Evolutionary conservation across 2,329 filamentous ascomycete genomes (phyloP).

Genomic region (Cytospora leucostoma): DNA sequence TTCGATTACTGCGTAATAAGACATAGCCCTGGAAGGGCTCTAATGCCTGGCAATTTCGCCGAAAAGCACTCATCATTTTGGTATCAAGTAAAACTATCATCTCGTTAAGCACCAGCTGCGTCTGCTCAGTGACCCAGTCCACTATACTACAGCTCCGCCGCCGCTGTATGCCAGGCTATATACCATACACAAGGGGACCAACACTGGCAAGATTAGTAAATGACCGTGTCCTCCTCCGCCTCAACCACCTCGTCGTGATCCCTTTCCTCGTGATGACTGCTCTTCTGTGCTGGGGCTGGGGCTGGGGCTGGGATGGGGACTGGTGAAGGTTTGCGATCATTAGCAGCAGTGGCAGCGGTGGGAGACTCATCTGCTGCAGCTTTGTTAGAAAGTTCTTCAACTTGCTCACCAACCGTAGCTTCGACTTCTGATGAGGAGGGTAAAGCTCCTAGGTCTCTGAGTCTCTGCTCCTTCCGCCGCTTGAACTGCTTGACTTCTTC

Average conservation of each 20-base stretch:
- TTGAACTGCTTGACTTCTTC: conserved; percentile 67
- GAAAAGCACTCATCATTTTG: background rate
- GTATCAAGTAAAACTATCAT: background rate
- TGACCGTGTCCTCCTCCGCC: conserved; percentile 86
- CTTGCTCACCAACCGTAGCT: conserved; percentile 48
- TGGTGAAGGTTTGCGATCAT: conserved; percentile 23
- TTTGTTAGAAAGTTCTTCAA: conserved; percentile 43
- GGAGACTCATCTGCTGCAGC: conserved; percentile 39
- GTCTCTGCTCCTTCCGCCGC: conserved; percentile 45
- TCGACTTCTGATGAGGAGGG: conserved; percentile 35
- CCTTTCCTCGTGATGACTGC: conserved; percentile 38
- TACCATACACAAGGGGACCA: background rate
- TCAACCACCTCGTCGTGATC: conserved; percentile 72
- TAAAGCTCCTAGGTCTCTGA: conserved; percentile 40
- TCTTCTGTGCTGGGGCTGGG: conserved; percentile 34
- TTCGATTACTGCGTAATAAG: no score
- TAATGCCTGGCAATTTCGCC: background rate
- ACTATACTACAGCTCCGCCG: conserved; percentile 5
- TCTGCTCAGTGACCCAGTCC: background rate
- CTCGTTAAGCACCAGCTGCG: background rate
- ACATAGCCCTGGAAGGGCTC: no score
- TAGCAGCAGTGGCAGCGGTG: conserved; percentile 35
- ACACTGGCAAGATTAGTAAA: conserved; percentile 62
- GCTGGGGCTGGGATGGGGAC: conserved; percentile 12
- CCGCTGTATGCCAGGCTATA: background rate